Evolutionary conservation across 2,329 filamentous ascomycete genomes (phyloP), one percentile per base, ranked within the genome.

Genomic region (Scleromitrula shiraiana): DNA sequence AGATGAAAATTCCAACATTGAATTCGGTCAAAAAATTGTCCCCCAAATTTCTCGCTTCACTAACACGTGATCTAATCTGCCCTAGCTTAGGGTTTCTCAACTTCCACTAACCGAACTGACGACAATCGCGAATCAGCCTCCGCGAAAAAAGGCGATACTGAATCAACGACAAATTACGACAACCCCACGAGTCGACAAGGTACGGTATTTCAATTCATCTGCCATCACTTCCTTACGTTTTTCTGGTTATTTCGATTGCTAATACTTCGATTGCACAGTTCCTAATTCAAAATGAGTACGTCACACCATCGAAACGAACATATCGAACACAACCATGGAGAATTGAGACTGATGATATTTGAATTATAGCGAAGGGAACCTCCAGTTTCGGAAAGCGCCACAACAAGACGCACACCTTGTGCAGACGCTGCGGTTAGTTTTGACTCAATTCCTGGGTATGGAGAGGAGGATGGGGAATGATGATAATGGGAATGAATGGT

Each of bases 331-430:
- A 41, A 59, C 48, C 4, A 43, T 9, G 9, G 26, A 40, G 43
- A 19, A 46, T 19, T 17, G 26, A 50, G 49, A 38, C 35, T 46
- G 35, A 38, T 29, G 32, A 46, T 37, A 23, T 46, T 24, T 46
- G 35, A 32, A 38, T 46, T 41, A 54, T 48, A 63, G 61, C 62
- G 39, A 64, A 64, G 56, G 62, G 62, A 47, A 64, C 62, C 37
- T 52, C 53, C 47, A 55, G 50, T 27, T 64, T 64, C 52, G 62
- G 62, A 43, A 61, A 61, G 50, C 55, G 62, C 48, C 62, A 64
- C 52, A 64, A 64, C 56, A 64, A 64, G 58, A 58, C 60, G 52
- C 62, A 64, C 59, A 64, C 62, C 39, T 49, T 64, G 58, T 64
- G 62, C 59, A 58, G 62, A 60, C 61, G 62, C 45, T 64, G 62